Evolutionary conservation across 1,284 basidiomycete genomes (phyloP), one percentile per base, ranked within the genome.

Genomic region (Trichosporon ovoides): DNA sequence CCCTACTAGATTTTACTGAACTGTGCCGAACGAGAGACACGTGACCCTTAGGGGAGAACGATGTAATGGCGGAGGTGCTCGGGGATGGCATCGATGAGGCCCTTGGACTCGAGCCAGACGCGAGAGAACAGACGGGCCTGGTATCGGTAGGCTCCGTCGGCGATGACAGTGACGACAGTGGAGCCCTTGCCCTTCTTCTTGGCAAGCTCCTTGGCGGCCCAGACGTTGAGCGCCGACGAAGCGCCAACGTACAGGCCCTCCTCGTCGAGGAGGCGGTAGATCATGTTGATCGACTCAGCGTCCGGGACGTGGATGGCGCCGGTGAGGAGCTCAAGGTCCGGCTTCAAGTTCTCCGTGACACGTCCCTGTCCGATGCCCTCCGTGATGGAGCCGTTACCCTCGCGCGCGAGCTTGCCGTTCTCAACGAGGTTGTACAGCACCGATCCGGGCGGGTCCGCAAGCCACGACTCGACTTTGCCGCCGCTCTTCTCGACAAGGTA

Each of bases 281-380:
- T 80, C 92, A 97, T 98, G 40, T 81, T 82, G 70, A 99, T 92
- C 22, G 89, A 87, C 73, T 95, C 88, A 69, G 87, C 85, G 73
- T 99, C 96, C 6, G 91, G 82, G 48, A 98, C 87, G 67, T 85
- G 86, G 65, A 98, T 80, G 14, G 92, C 89, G 24, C 91, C 91
- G 56, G 87, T 83, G 36, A 98, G 65, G 50, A 91, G 80, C 13
- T 85, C 81, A 40, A 98, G 81, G 73, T 98, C 89, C 0, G 87
- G 91, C 40, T 81, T 86, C 65, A 98, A 80, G 78, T 99, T 99
- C 69, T 90, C 83, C n/a, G 95, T 99, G 53, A 99, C 84, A 61
- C 95, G 87, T 20, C 95, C 95, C 78, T 99, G 96, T 64, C 96
- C 96, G 68, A 98, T 98, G 89, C 92, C 95, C 83, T 98, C 95